phyloP scores from a whole-genome alignment of 1,284 basidiomycete species.

The Malassezia equina region DNA sequence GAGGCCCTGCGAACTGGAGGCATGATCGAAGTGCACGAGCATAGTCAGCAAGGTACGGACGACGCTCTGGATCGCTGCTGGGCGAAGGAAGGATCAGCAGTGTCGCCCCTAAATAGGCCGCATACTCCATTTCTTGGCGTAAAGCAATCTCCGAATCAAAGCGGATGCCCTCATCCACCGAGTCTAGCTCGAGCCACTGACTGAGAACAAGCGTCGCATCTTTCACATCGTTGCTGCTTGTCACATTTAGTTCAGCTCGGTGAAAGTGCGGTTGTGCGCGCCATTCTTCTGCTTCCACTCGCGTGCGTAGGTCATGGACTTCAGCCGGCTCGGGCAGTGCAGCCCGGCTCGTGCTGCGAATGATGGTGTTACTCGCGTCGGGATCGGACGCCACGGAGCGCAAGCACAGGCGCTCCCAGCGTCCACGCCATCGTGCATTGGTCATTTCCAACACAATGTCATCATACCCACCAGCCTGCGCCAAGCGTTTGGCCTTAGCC shows the following conservation, averaged over 20 bases:
- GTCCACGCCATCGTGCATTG: conserved; percentile 69
- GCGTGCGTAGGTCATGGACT: conserved; percentile 9
- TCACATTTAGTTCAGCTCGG: conserved; percentile 77
- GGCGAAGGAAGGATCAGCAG: conserved; percentile 82
- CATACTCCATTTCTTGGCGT: conserved; percentile 83
- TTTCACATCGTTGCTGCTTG: conserved; percentile 74
- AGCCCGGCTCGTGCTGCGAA: conserved; percentile 32
- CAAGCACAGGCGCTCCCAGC: conserved; percentile 83
- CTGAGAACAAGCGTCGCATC: conserved; percentile 67
- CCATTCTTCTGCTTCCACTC: conserved; percentile 73
- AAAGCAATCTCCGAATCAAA: conserved; percentile 92
- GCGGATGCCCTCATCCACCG: conserved; percentile 81
- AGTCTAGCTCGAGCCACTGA: conserved; percentile 91
- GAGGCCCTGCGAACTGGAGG: conserved; percentile 26
- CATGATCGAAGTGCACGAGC: conserved; percentile 62
- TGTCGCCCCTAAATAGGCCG: conserved; percentile 77
- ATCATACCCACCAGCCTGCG: conserved; percentile 51
- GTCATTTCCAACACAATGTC: conserved; percentile 71
- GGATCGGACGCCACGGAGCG: conserved; percentile 33
- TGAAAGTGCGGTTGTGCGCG: conserved; percentile 68
- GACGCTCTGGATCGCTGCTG: conserved; percentile 55
- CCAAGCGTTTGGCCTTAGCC: conserved; percentile 21
- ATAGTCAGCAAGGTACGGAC: conserved; percentile 75
- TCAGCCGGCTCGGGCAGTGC: conserved; percentile 17
- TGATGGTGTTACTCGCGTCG: background rate